Conservation (phyloP, 2,329 filamentous ascomycete genomes). For the Trichoderma sp. region DNA sequence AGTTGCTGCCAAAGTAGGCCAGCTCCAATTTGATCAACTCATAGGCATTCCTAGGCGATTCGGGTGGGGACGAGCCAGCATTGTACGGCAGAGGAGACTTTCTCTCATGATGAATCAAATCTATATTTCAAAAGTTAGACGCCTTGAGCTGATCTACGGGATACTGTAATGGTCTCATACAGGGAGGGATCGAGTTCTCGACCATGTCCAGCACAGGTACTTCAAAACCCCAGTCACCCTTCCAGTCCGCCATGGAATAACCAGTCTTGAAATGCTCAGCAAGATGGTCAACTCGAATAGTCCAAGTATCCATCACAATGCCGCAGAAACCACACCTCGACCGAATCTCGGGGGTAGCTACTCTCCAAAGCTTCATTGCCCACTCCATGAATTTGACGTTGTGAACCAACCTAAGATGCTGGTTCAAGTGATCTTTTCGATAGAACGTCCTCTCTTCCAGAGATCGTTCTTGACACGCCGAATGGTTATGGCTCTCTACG, state of each 20-base stretch:
- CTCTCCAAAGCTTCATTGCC: constrained; percentile 66
- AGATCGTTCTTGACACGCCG: constrained; percentile 63
- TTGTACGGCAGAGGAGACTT: constrained; percentile 54
- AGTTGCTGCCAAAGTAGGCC: constrained; percentile 49
- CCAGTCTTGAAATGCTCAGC: constrained; percentile 67
- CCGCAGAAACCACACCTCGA: constrained; percentile 66
- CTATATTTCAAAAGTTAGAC: constrained; percentile 47
- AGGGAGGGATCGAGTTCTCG: constrained; percentile 65
- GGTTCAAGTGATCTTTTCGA: constrained; percentile 64
- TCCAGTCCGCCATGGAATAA: constrained; percentile 66
- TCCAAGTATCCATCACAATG: constrained; percentile 60
- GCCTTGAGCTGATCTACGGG: constrained; percentile 36
- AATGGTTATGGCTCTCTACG: constrained; percentile 40
- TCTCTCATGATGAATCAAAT: constrained; percentile 63
- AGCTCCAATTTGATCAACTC: constrained; percentile 59
- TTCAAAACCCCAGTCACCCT: constrained; percentile 68
- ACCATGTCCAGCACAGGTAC: constrained; percentile 58
- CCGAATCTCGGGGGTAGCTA: constrained; percentile 57
- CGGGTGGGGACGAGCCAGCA: constrained; percentile 43
- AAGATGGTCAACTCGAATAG: constrained; percentile 58
- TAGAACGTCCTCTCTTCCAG: constrained; percentile 63
- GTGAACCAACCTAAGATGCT: constrained; percentile 62
- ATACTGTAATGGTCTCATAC: constrained; percentile 46
- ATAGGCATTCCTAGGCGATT: constrained; percentile 56
- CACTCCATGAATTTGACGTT: constrained; percentile 57